These are phyloP conservation scores for Ramularia collo-cygni DNA, from an alignment of 2,329 filamentous ascomycete genomes.

Conservation along the genomic window DNA sequence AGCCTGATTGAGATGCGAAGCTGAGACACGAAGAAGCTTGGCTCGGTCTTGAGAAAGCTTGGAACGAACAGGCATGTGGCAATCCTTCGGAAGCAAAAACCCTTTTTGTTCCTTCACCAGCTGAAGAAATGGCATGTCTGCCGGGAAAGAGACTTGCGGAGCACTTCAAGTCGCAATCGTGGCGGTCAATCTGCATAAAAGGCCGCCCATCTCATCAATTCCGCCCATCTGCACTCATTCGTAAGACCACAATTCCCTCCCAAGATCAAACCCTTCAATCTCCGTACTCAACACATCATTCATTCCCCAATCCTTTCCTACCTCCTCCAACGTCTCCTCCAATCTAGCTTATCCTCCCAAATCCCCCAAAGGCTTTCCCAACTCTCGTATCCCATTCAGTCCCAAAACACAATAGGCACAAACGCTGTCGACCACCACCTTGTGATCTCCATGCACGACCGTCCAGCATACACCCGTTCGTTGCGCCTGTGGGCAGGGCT, in stretches of 20 bases:
- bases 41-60: too few relatives aligned
- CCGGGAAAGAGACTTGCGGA: too few relatives aligned
- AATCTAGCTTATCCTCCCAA: constrained; percentile 6
- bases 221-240: background rate
- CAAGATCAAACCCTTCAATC: constrained; percentile 5
- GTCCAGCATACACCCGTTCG: constrained; percentile 22
- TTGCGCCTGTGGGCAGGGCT: constrained; percentile 16
- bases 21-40: too few relatives aligned
- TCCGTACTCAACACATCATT: constrained; percentile 11
- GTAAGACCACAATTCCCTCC: constrained; percentile 1
- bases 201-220: background rate
- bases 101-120: too few relatives aligned
- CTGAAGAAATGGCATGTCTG: too few relatives aligned
- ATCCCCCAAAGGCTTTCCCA: constrained; percentile 13
- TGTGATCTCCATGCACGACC: constrained; percentile 23
- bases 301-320: constrained; percentile 1
- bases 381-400: constrained; percentile 7
- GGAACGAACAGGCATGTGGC: too few relatives aligned
- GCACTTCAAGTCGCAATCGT: too few relatives aligned
- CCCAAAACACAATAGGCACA: constrained; percentile 27
- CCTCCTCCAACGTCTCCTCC: background rate
- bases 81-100: too few relatives aligned
- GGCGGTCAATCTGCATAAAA: background rate
- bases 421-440: constrained; percentile 15
- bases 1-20: too few relatives aligned